Base-by-base conservation (phyloP, 805 yeast genomes). In the Metschnikowia borealis region DNA sequence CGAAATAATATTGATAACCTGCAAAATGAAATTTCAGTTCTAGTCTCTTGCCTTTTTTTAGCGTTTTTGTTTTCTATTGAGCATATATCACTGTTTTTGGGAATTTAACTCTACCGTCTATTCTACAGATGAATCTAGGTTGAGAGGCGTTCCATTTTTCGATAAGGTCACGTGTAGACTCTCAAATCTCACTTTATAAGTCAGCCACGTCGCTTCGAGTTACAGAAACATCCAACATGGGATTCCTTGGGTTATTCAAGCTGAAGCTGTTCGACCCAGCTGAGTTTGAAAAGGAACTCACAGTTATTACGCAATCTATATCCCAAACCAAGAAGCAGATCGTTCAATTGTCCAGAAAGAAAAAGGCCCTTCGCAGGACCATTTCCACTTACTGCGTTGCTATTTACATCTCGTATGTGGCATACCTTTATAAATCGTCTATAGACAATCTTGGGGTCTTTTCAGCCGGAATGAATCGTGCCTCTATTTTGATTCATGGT, bases 261-360 rank as follows among this genome's bases (percentile, higher is more conserved):
- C 54, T 52, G 55, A 60, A 55, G 35, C 63, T 57, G 44, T 65
- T 77, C 54, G 74, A 76, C 50, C 75, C 80, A 5, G 69, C 70
- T 23, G 53, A 57, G 38, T 78, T 71, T 57, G 83, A 79, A 51
- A 68, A 65, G 51, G 73, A 74, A 32, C 62, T 79, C 37, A 69
- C 74, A 18, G 39, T 55, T 2, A 48, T 79, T 11, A 64, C 80
- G 0, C 62, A 60, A 2, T 62, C 65, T 23, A 76, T 78, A 38
- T 49, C 66, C 2, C 52, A 42, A 21, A 59, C 61, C 11, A 62
- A 69, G 44, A 61, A 63, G 44, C 62, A 58, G 26, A 46, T 68
- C 14, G 42, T 55, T 1, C 55, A 49, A 15, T 56, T 50, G 50
- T 46, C 51, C 33, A 33, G 53, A 45, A 44, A 62, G 55, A 50